A percentile compares a stretch with the other conserved stretches of the same genome.
phyloP scores from a whole-genome alignment of 2,329 filamentous ascomycete species.

The Aspergillus nomiae region DNA sequence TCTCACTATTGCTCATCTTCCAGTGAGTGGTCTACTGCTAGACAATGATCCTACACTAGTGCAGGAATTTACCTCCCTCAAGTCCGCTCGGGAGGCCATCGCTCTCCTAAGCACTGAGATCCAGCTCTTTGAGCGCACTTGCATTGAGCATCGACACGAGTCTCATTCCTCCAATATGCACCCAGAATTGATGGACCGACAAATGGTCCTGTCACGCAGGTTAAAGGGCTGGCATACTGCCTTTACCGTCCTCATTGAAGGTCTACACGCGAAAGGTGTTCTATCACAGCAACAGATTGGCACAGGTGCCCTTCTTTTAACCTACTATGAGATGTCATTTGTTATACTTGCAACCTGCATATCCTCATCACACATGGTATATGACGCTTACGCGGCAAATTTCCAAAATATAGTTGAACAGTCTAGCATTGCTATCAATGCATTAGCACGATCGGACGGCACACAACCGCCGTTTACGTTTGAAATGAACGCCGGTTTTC shows the following conservation, averaged over 20 bases:
- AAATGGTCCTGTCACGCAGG: background rate
- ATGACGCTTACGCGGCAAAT: background rate
- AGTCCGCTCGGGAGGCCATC: slow-evolving; percentile 8
- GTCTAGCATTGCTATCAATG: background rate
- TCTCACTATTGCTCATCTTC: slow-evolving; percentile 15
- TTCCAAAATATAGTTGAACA: slow-evolving; percentile 13
- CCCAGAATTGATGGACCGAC: background rate
- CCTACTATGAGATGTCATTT: slow-evolving; percentile 4
- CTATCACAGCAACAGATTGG: background rate
- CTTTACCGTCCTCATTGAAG: background rate
- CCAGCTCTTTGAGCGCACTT: slow-evolving; percentile 7
- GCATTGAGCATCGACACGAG: slow-evolving; percentile 1
- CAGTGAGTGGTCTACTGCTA: slow-evolving; percentile 13
- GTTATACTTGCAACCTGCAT: slow-evolving; percentile 1
- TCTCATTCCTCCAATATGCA: background rate
- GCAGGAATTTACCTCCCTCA: slow-evolving; percentile 22
- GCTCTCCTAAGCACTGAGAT: background rate
- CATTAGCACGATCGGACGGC: slow-evolving; percentile 6
- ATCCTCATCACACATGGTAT: background rate
- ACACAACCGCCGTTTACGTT: slow-evolving; percentile 16
- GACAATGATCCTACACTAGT: background rate
- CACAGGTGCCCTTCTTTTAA: slow-evolving; percentile 1
- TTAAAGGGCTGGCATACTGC: slow-evolving; percentile 7
- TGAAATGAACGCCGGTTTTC: slow-evolving; percentile 6
- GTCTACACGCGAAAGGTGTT: background rate